phyloP scores from a whole-genome alignment of 2,329 filamentous ascomycete species.

The Graphilbum sp. region DNA sequence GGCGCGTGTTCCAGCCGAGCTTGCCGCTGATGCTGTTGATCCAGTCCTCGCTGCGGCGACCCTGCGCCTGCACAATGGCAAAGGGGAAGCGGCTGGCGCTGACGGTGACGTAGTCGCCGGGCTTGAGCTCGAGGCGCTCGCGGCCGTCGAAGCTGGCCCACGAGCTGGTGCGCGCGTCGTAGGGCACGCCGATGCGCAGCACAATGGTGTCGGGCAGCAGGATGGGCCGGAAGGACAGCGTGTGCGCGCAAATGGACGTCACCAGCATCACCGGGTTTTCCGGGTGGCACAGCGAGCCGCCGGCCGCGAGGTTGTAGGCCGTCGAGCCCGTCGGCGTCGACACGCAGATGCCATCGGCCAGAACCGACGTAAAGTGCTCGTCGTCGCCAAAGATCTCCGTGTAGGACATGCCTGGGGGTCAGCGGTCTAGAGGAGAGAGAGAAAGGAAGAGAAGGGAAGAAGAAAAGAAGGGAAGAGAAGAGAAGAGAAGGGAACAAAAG shows the following conservation, averaged over 20 bases:
- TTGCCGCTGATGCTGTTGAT: slow-evolving; percentile 67
- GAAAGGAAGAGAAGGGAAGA: not conserved
- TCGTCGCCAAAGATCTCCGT: slow-evolving; percentile 91
- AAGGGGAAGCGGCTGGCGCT: slow-evolving; percentile 64
- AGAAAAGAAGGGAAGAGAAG: not conserved
- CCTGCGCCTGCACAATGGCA: slow-evolving; percentile 56
- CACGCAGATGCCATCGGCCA: slow-evolving; percentile 85
- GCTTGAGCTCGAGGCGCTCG: slow-evolving; percentile 63
- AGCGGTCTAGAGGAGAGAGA: not conserved
- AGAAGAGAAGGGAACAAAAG: not conserved
- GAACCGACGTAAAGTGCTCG: slow-evolving; percentile 84
- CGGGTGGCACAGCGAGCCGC: slow-evolving; percentile 87
- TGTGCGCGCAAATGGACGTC: slow-evolving; percentile 88
- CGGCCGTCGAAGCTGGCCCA: slow-evolving; percentile 98
- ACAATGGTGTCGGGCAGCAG: slow-evolving; percentile 95
- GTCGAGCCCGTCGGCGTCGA: slow-evolving; percentile 91
- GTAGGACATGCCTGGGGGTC: slow-evolving; percentile 63
- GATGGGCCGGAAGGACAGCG: slow-evolving; percentile 88
- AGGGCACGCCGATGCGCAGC: slow-evolving; percentile 82
- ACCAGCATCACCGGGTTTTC: slow-evolving; percentile 94
- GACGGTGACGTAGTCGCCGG: slow-evolving; percentile 74
- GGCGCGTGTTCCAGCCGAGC: slow-evolving; percentile 65
- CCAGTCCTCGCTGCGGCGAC: slow-evolving; percentile 60
- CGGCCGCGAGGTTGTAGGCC: slow-evolving; percentile 87
- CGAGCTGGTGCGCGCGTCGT: slow-evolving; percentile 71